Evolutionary conservation across 202 grass and related monocot genomes (phyloP).

Genomic region (Zoysia matrella): DNA sequence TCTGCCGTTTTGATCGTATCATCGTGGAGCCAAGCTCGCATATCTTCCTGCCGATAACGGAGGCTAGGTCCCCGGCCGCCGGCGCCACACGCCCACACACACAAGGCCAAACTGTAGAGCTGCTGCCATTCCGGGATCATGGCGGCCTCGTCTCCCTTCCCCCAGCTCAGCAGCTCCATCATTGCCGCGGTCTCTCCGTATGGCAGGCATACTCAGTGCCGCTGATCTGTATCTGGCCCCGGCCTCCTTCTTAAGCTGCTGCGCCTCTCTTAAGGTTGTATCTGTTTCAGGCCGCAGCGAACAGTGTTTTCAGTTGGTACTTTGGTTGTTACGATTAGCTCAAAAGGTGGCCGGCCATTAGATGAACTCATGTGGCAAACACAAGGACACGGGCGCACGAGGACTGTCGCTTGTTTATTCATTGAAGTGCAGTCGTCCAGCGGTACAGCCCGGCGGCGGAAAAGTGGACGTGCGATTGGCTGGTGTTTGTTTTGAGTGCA

Average conservation of each 20-base stretch:
- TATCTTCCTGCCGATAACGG: conserved; percentile 12
- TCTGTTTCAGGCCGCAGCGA: background rate
- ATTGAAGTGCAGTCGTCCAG: conserved; percentile 23
- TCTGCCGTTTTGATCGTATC: background rate
- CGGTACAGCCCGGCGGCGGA: background rate
- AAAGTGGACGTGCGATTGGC: background rate
- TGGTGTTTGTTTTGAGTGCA: background rate
- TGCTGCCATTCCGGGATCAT: background rate
- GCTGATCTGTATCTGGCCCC: conserved; percentile 1
- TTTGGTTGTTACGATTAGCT: conserved; percentile 37
- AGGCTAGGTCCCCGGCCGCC: background rate
- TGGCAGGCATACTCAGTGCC: conserved; percentile 16
- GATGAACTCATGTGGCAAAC: conserved; percentile 42
- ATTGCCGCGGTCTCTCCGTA: background rate
- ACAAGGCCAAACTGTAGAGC: background rate
- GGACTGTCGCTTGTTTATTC: background rate
- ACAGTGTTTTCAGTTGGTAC: conserved; percentile 35
- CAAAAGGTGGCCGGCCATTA: conserved; percentile 11
- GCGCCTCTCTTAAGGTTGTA: conserved; percentile 11
- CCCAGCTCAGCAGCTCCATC: conserved; percentile 10
- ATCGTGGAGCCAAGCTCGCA: conserved; percentile 16
- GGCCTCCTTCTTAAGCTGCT: background rate
- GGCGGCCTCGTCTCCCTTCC: background rate
- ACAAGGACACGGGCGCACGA: conserved; percentile 1
- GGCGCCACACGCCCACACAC: background rate